A percentile compares a stretch with the other conserved stretches of the same genome.
Conservation (phyloP, 75 land plant genomes). For the Ceratopteris richardii region DNA sequence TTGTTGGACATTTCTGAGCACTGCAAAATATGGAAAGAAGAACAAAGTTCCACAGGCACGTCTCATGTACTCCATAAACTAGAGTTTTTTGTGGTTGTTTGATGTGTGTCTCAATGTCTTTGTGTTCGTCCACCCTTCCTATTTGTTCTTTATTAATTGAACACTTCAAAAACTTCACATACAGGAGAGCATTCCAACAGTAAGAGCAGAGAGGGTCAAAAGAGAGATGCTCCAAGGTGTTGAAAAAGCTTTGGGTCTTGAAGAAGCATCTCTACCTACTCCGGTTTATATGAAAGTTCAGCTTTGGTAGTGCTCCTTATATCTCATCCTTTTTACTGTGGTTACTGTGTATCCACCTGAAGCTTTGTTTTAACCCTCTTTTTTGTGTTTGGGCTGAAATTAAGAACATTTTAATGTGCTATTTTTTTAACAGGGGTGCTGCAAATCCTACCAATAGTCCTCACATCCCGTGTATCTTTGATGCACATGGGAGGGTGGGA, state of each 20-base stretch:
- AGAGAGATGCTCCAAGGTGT: conserved; percentile 72
- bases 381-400: too few species aligned
- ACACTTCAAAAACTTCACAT: too few species aligned
- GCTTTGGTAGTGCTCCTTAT: conserved; percentile 47
- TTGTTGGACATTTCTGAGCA: conserved; percentile 96
- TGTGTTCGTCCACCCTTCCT: too few species aligned
- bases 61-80: too few species aligned
- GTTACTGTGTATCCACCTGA: not conserved
- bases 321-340: not conserved
- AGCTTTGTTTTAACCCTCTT: too few species aligned
- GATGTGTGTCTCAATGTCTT: too few species aligned
- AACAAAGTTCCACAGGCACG: conserved; percentile 96
- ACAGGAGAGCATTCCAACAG: conserved; percentile 90
- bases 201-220: conserved; percentile 79
- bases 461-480: conserved; percentile 82
- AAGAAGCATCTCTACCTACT: conserved; percentile 54
- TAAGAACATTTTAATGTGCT: not conserved
- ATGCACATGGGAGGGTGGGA: conserved; percentile 82
- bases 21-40: conserved; percentile 74
- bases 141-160: too few species aligned
- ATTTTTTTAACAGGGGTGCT: conserved; percentile 72
- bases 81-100: too few species aligned
- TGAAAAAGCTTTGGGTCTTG: conserved; percentile 66
- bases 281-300: conserved; percentile 75
- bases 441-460: conserved; percentile 90